These are phyloP conservation scores for Metschnikowia henanensis DNA, from an alignment of 805 yeast species.

Conservation along the genomic window DNA sequence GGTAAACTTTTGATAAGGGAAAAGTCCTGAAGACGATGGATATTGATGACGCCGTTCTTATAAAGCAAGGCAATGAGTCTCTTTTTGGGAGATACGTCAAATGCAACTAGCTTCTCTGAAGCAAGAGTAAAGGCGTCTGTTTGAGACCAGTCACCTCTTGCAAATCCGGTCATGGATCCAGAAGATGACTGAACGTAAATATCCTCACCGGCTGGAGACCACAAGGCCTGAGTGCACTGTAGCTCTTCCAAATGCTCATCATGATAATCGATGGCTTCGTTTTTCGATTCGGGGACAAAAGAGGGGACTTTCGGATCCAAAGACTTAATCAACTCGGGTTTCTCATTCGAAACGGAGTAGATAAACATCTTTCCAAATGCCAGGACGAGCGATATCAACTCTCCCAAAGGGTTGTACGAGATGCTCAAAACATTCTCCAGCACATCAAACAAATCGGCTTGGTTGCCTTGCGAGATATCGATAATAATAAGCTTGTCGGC, in stretches of 20 bases:
- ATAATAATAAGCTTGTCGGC: constrained; percentile 55
- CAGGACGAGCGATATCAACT: constrained; percentile 55
- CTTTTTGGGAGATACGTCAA: constrained; percentile 64
- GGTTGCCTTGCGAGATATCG: constrained; percentile 35
- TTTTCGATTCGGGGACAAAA: not conserved
- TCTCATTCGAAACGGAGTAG: constrained; percentile 54
- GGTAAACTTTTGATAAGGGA: constrained; percentile 25
- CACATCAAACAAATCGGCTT: constrained; percentile 31
- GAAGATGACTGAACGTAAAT: constrained; percentile 64
- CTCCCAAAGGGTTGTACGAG: constrained; percentile 57
- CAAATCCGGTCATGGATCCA: constrained; percentile 46
- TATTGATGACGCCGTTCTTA: constrained; percentile 46
- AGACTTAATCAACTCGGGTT: constrained; percentile 50
- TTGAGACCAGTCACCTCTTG: constrained; percentile 38
- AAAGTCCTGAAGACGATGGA: constrained; percentile 53
- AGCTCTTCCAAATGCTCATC: constrained; percentile 46
- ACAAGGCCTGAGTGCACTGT: constrained; percentile 54
- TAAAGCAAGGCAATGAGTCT: constrained; percentile 59
- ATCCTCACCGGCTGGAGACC: constrained; percentile 72
- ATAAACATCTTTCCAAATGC: constrained; percentile 60
- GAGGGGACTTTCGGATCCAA: constrained; percentile 23
- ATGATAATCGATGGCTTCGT: constrained; percentile 34
- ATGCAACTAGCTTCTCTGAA: constrained; percentile 33
- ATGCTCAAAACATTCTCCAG: constrained; percentile 59
- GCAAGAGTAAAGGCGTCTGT: constrained; percentile 1